Percentiles rank a stretch among this genome's conserved stretches.
Conservation (phyloP, 2,329 filamentous ascomycete species). For the Cladophialophora bantiana region DNA sequence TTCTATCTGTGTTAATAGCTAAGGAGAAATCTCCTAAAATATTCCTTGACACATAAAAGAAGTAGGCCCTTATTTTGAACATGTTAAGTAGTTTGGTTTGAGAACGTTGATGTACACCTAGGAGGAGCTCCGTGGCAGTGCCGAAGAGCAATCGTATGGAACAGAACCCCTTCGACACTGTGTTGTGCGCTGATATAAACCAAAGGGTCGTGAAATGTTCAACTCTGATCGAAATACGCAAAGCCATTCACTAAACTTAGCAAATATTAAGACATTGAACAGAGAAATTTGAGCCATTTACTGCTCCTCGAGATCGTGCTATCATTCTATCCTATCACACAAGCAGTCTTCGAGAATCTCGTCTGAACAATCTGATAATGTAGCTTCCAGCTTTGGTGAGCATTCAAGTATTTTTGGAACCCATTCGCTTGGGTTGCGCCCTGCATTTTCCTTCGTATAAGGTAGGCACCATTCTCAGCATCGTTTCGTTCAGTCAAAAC, state of each 20-base stretch:
- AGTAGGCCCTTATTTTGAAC: too few relatives aligned
- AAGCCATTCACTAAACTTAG: neutral
- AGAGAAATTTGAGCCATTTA: neutral
- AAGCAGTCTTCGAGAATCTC: neutral
- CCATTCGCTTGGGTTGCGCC: neutral
- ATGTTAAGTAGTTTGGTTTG: too few relatives aligned
- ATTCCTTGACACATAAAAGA: too few relatives aligned
- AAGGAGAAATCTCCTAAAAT: too few relatives aligned
- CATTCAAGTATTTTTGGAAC: neutral
- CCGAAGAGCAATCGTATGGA: too few relatives aligned
- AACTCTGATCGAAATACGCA: too few relatives aligned
- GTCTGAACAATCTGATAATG: neutral
- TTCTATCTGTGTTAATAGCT: too few relatives aligned
- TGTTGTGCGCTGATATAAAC: too few relatives aligned
- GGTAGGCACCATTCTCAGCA: neutral
- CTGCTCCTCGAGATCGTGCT: neutral
- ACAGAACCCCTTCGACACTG: too few relatives aligned
- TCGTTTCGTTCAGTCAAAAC: neutral
- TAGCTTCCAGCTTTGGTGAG: neutral
- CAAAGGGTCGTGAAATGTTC: too few relatives aligned
- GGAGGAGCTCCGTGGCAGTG: too few relatives aligned
- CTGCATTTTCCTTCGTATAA: neutral
- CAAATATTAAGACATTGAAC: neutral
- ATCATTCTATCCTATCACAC: neutral
- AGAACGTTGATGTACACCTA: too few relatives aligned